phyloP scores from a whole-genome alignment of 2,329 filamentous ascomycete genomes.

The Karstenula rhodostoma region DNA sequence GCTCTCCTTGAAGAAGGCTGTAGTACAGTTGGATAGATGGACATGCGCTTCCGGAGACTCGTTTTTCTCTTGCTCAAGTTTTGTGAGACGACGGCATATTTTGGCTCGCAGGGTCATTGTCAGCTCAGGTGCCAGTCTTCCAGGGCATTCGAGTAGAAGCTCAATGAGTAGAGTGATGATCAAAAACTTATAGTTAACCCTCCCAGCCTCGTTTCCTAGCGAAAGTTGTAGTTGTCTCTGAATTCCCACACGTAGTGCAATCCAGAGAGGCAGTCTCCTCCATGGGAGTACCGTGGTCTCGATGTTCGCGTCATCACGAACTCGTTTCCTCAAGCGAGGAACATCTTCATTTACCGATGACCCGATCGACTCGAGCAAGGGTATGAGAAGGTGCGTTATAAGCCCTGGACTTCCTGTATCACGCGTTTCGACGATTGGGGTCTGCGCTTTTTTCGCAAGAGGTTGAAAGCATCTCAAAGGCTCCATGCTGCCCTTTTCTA shows the following conservation, averaged over 20 bases:
- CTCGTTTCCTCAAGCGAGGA: constrained; percentile 59
- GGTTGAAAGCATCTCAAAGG: constrained; percentile 62
- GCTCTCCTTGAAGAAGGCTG: constrained; percentile 18
- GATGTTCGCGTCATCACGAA: constrained; percentile 67
- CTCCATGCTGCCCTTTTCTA: constrained; percentile 64
- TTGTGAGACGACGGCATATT: constrained; percentile 63
- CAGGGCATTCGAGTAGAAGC: constrained; percentile 50
- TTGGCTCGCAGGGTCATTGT: constrained; percentile 58
- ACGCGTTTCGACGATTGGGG: constrained; percentile 59
- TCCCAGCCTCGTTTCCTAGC: constrained; percentile 52
- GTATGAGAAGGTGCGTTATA: constrained; percentile 66
- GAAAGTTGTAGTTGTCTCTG: constrained; percentile 58
- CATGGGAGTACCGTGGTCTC: constrained; percentile 60
- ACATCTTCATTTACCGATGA: constrained; percentile 40
- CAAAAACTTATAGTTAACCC: constrained; percentile 64
- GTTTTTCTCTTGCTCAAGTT: constrained; percentile 57
- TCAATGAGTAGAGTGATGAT: constrained; percentile 56
- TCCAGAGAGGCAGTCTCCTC: constrained; percentile 68
- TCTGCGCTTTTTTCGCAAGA: constrained; percentile 59
- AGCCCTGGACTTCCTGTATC: constrained; percentile 64
- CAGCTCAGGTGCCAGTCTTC: constrained; percentile 42
- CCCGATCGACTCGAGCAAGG: constrained; percentile 64
- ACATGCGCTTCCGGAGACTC: constrained; percentile 10
- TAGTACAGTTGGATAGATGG: constrained; percentile 14
- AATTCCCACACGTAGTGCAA: constrained; percentile 65